Conservation (phyloP, 1,284 basidiomycete species). For the Gomphus bonarii region DNA sequence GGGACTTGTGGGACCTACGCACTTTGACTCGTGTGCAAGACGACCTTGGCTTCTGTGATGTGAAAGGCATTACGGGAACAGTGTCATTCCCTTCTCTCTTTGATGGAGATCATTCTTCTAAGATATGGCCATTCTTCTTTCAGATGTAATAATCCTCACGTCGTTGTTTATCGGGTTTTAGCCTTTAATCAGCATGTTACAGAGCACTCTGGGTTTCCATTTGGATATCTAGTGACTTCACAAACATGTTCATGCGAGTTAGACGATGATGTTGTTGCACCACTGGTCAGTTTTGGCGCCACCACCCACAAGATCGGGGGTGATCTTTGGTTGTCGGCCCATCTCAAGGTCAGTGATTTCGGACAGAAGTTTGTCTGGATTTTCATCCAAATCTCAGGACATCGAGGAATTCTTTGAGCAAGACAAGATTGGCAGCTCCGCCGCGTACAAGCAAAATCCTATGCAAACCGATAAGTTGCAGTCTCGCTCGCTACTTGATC, state of each 20-base stretch:
- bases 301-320: constrained; percentile 98
- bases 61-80: constrained; percentile 98
- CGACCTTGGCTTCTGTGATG: constrained; percentile 95
- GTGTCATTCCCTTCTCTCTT: constrained; percentile 93
- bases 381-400: constrained; percentile 45
- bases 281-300: constrained; percentile 85
- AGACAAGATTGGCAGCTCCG: constrained; percentile 96
- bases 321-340: constrained; percentile 86
- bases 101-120: constrained; percentile 90
- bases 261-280: constrained; percentile 86
- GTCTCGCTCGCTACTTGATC: constrained; percentile 84
- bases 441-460: constrained; percentile 98
- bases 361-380: neutral
- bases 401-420: constrained; percentile 99
- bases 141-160: neutral
- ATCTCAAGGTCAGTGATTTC: constrained; percentile 58
- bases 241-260: constrained; percentile 99
- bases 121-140: constrained; percentile 37
- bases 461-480: constrained; percentile 99
- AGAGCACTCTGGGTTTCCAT: constrained; percentile 82
- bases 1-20: constrained; percentile 94
- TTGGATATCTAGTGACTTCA: constrained; percentile 95
- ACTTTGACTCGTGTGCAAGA: constrained; percentile 87
- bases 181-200: constrained; percentile 86
- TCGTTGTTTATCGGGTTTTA: constrained; percentile 53